Conservation (phyloP, 768 basidiomycete genomes). For the Dentipellis fragilis region DNA sequence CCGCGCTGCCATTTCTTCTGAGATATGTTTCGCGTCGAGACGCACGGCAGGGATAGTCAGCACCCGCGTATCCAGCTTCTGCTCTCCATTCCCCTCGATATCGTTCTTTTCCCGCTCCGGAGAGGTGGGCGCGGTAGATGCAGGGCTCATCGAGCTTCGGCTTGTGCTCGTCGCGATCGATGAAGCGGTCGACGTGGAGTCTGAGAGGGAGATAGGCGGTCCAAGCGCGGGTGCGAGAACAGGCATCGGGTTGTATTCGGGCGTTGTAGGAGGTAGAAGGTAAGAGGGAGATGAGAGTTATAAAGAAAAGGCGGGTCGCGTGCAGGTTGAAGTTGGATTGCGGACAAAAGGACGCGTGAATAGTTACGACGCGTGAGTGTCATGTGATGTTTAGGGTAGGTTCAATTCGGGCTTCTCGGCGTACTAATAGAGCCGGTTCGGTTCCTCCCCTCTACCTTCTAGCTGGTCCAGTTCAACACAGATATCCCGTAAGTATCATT, state of each 20-base stretch:
- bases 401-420: too few relatives aligned
- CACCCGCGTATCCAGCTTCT: not conserved
- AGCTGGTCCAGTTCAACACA: too few relatives aligned
- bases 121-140: not conserved
- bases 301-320: not conserved
- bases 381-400: not conserved
- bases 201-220: not conserved
- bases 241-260: not conserved
- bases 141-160: not conserved
- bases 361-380: not conserved
- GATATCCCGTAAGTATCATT: too few relatives aligned
- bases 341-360: not conserved
- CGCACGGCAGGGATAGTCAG: conserved; percentile 28
- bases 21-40: conserved; percentile 43
- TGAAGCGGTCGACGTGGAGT: not conserved
- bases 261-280: not conserved
- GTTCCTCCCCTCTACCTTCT: too few relatives aligned
- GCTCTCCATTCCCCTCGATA: not conserved
- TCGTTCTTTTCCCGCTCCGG: not conserved
- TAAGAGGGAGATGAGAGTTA: not conserved
- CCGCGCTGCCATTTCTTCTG: conserved; percentile 50
- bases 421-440: too few relatives aligned
- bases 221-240: not conserved
- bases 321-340: not conserved
- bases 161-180: not conserved